Evolutionary conservation across 2,329 filamentous ascomycete genomes (phyloP).

Genomic region (Thielaviopsis cerberus): DNA sequence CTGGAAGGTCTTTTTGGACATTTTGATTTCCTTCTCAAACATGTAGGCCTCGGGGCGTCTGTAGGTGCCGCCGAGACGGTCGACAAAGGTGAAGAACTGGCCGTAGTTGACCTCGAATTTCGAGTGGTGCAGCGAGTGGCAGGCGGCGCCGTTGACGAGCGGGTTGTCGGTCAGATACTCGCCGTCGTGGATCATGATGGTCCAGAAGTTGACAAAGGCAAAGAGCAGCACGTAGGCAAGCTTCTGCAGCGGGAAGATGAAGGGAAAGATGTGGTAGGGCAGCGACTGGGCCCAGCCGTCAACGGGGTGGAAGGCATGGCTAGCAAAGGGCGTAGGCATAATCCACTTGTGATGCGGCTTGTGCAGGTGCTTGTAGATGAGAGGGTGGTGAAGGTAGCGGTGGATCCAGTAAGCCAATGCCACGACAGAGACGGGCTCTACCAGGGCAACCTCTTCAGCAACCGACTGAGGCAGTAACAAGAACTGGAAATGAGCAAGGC

Average conservation of each 20-base stretch:
- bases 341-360: slow-evolving; percentile 99
- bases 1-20: slow-evolving; percentile 63
- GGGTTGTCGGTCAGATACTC: slow-evolving; percentile 83
- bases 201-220: slow-evolving; percentile 91
- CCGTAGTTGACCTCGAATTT: slow-evolving; percentile 55
- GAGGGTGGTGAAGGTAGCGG: slow-evolving; percentile 63
- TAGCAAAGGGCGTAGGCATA: slow-evolving; percentile 86
- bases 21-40: slow-evolving; percentile 70
- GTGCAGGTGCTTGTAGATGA: slow-evolving; percentile 67
- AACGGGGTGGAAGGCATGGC: slow-evolving; percentile 83
- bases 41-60: slow-evolving; percentile 69
- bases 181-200: slow-evolving; percentile 86
- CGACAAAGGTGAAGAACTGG: slow-evolving; percentile 85
- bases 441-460: neutral
- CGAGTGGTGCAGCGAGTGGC: slow-evolving; percentile 60
- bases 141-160: slow-evolving; percentile 86
- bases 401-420: slow-evolving; percentile 56
- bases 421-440: neutral
- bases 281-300: slow-evolving; percentile 79
- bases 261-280: slow-evolving; percentile 85
- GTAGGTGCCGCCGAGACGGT: slow-evolving; percentile 74
- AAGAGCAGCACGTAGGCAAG: slow-evolving; percentile 73
- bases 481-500: neutral
- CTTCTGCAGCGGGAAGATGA: slow-evolving; percentile 85
- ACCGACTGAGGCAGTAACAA: neutral